Percentiles rank a stretch among this genome's conserved stretches.
Conservation (phyloP, 2,329 filamentous ascomycete genomes). For the Lanzia echinophila region DNA sequence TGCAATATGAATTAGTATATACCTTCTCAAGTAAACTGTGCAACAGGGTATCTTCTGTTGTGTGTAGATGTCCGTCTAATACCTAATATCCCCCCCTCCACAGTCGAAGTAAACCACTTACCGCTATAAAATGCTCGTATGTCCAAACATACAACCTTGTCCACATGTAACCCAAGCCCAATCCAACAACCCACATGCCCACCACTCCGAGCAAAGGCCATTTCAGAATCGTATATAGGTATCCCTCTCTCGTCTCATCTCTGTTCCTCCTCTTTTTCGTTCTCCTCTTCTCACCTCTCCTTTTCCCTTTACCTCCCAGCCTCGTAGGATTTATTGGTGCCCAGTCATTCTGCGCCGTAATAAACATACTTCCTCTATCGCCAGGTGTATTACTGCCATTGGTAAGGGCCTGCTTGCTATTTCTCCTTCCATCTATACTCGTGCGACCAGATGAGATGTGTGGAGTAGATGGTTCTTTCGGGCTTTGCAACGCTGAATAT, state of each 20-base stretch:
- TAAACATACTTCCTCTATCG: slow-evolving; percentile 43
- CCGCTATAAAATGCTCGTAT: slow-evolving; percentile 53
- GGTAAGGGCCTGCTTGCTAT: slow-evolving; percentile 3
- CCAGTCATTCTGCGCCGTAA: slow-evolving; percentile 94
- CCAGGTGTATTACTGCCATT: slow-evolving; percentile 9
- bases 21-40: background rate
- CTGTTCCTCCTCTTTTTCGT: slow-evolving; percentile 46
- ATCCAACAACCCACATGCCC: slow-evolving; percentile 68
- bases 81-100: background rate
- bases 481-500: slow-evolving; percentile 4
- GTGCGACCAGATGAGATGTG: slow-evolving; percentile 3
- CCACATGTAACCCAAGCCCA: slow-evolving; percentile 68
- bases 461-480: slow-evolving; percentile 8
- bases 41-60: too few species aligned
- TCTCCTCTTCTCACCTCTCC: slow-evolving; percentile 33
- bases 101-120: background rate
- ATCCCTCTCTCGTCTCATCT: slow-evolving; percentile 92
- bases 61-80: background rate
- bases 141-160: slow-evolving; percentile 85
- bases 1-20: background rate
- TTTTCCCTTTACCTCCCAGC: slow-evolving; percentile 29
- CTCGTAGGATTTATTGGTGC: slow-evolving; percentile 60
- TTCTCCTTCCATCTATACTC: slow-evolving; percentile 15
- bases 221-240: slow-evolving; percentile 81
- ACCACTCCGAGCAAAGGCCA: slow-evolving; percentile 84